Conservation (phyloP, 768 basidiomycete species). For the Lentinula sp. region DNA sequence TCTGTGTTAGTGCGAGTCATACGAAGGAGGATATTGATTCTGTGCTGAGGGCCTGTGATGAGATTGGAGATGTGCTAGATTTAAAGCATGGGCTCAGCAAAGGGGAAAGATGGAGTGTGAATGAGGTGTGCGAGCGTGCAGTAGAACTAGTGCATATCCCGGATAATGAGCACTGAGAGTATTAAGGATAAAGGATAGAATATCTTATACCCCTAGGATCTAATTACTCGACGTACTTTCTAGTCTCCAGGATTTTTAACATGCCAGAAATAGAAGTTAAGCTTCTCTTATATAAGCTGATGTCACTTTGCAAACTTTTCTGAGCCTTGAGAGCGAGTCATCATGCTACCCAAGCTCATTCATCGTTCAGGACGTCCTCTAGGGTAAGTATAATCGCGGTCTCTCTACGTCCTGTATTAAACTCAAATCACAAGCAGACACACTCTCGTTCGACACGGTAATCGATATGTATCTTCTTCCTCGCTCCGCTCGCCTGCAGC, state of each 20-base stretch:
- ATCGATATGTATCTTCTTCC: neutral
- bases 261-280: too few relatives aligned
- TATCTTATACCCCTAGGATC: too few relatives aligned
- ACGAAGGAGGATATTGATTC: conserved; percentile 95
- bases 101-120: conserved; percentile 69
- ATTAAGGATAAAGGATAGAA: too few relatives aligned
- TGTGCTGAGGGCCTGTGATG: conserved; percentile 82
- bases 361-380: neutral
- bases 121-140: conserved; percentile 65
- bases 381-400: neutral
- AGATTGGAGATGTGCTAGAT: conserved; percentile 85
- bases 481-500: neutral
- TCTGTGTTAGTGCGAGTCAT: conserved; percentile 92
- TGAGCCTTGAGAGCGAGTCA: too few relatives aligned
- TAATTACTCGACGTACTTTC: too few relatives aligned
- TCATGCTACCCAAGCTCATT: neutral
- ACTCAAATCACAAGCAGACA: neutral
- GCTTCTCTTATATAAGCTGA: too few relatives aligned
- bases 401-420: neutral
- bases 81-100: conserved; percentile 66
- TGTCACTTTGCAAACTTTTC: too few relatives aligned
- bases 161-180: neutral
- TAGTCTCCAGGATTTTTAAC: too few relatives aligned
- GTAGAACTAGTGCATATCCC: conserved; percentile 60
- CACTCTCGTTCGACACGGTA: neutral